Conservation (phyloP, 371 early-diverging fungal species). For the Actinomortierella ambigua region DNA sequence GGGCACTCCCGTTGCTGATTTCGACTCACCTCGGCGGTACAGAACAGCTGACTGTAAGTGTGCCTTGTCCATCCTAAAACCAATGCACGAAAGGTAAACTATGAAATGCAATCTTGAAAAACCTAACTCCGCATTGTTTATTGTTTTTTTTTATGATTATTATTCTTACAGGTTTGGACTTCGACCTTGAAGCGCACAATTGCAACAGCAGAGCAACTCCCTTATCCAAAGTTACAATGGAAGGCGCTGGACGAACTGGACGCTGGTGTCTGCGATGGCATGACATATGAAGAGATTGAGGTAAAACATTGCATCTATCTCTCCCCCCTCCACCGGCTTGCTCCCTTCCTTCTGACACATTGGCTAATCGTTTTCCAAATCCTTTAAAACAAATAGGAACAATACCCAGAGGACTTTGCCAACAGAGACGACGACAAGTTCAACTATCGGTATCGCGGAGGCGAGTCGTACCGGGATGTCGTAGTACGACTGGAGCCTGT, state of each 20-base stretch:
- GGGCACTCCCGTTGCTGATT: conserved; percentile 82
- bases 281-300: conserved; percentile 98
- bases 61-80: background rate
- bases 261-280: conserved; percentile 96
- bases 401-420: conserved; percentile 85
- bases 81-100: background rate
- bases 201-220: conserved; percentile 81
- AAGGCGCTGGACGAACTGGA: conserved; percentile 97
- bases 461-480: conserved; percentile 93
- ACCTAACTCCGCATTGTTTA: background rate
- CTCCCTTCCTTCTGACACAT: background rate
- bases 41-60: conserved; percentile 62
- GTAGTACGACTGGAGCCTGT: conserved; percentile 90
- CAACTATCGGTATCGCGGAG: conserved; percentile 91
- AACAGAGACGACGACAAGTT: conserved; percentile 96
- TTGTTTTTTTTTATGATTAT: background rate
- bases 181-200: conserved; percentile 91
- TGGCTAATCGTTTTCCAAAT: background rate
- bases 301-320: too few relatives aligned
- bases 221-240: conserved; percentile 91
- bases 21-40: conserved; percentile 67
- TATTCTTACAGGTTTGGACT: conserved; percentile 82
- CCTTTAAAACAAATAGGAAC: conserved; percentile 43
- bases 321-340: background rate
- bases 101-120: background rate